These are phyloP conservation scores for Aspergillus sp. DNA, from an alignment of 2,329 filamentous ascomycete species.

Conservation along the genomic window DNA sequence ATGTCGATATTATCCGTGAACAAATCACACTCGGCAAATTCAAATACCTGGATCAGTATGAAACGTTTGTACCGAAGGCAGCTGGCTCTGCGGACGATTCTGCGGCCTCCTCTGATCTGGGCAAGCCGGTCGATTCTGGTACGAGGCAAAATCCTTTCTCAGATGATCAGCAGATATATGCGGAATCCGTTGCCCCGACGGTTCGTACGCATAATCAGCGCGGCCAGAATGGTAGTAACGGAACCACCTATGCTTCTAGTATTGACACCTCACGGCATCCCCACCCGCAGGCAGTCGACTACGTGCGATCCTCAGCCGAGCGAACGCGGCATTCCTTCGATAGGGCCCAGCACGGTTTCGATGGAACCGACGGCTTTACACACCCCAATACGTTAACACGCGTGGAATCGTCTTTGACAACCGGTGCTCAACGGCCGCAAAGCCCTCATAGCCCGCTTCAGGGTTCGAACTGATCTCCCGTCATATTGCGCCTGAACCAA, in stretches of 20 bases:
- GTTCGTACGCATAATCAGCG: constrained; percentile 74
- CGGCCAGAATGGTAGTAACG: constrained; percentile 90
- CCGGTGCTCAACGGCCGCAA: constrained; percentile 26
- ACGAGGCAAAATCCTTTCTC: constrained; percentile 66
- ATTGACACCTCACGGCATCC: constrained; percentile 47
- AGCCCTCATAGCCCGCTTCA: constrained; percentile 36
- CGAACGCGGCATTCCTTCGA: constrained; percentile 86
- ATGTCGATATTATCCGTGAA: constrained; percentile 94
- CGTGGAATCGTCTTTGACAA: constrained; percentile 67
- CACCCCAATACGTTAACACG: constrained; percentile 81
- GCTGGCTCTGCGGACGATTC: constrained; percentile 39
- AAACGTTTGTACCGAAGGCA: constrained; percentile 51
- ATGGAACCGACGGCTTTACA: constrained; percentile 86
- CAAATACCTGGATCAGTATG: constrained; percentile 64
- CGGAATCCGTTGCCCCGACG: constrained; percentile 79
- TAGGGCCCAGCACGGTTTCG: constrained; percentile 76
- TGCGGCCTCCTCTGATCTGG: constrained; percentile 41
- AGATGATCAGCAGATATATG: constrained; percentile 90
- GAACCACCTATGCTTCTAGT: constrained; percentile 76
- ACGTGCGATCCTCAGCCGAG: constrained; percentile 72
- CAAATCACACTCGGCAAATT: constrained; percentile 83
- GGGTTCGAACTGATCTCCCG: constrained; percentile 31
- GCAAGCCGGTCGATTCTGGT: constrained; percentile 55
- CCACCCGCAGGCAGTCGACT: constrained; percentile 62
- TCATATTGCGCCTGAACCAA: constrained; percentile 30